Evolutionary conservation across 2,329 filamentous ascomycete species (phyloP), one percentile per base, ranked within the genome.

Genomic region (Monosporascus sp.): DNA sequence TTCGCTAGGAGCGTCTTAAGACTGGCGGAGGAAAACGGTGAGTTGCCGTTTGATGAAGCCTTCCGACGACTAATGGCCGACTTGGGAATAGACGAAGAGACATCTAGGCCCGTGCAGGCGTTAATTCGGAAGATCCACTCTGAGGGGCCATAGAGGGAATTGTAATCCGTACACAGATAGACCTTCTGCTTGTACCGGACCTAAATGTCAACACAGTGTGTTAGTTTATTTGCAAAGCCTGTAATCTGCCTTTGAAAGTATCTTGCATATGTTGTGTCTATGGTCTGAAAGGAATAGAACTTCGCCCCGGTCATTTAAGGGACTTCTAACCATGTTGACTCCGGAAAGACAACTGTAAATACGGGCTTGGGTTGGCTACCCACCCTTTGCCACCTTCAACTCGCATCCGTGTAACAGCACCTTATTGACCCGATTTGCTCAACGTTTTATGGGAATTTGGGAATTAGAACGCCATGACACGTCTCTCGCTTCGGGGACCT

Each of bases 1-100:
- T 54, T 51, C 37, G 44, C 41, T 8, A 46, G 16, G 34, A 22
- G 46, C 11, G 26, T 55, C 22, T n/a, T 46, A 17, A 46, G 43
- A 27, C 43, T 46, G 22, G 24, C 26, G 14, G 24, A 46, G 22
- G 43, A 46, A 7, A 14, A 17, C 20, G 43, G 31, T 22, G 3
- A 9, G 24, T 7, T 6, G 19, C 40, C 43, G 24, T 26, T 31
- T 46, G 22, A 14, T 24, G 24, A 27, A 17, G 22, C 43, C 17
- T 46, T 46, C 24, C 22, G 20, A 14, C 43, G 43, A 17, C 5
- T 46, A 17, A 27, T 27, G 22, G 22, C 24, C 24, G 43, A 46
- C 6, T 27, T 46, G 20, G 43, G 22, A 14, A 46, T 46, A 31
- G 43, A 31, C 22, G 22, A 46, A 8, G 24, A 46, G 43, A 27